A percentile compares a stretch with the other conserved stretches of the same genome.
These are phyloP conservation scores for Candida tetrigidarum DNA, from an alignment of 1,139 yeast genomes.

Conservation along the genomic window DNA sequence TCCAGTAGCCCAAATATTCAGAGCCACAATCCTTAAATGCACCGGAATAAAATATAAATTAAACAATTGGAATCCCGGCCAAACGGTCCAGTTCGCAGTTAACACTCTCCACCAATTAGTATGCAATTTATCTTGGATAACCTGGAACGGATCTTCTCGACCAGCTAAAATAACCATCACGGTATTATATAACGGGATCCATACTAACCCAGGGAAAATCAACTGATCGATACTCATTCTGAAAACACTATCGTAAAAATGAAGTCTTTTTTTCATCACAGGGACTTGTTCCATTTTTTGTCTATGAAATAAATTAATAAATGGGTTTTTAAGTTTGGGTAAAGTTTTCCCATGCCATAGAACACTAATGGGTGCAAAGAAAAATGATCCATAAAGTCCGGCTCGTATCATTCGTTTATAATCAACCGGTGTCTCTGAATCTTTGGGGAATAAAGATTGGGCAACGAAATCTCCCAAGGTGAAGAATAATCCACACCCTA, in stretches of 20 bases:
- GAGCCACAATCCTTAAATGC: constrained; percentile 42
- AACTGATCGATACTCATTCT: constrained; percentile 44
- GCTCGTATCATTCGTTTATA: constrained; percentile 63
- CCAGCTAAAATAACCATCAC: constrained; percentile 44
- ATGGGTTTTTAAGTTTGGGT: constrained; percentile 52
- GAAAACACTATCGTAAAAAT: constrained; percentile 39
- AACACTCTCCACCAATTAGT: constrained; percentile 50
- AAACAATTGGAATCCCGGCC: constrained; percentile 48
- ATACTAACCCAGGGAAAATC: constrained; percentile 36
- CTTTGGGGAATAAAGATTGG: constrained; percentile 54
- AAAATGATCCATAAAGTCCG: constrained; percentile 69
- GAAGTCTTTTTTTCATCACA: constrained; percentile 19
- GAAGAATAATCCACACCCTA: constrained; percentile 63
- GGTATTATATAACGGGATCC: constrained; percentile 51
- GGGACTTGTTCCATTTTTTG: constrained; percentile 14
- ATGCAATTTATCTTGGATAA: constrained; percentile 36
- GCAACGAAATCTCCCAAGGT: constrained; percentile 80
- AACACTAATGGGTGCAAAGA: constrained; percentile 79
- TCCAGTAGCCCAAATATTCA: constrained; percentile 47
- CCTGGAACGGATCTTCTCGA: constrained; percentile 39
- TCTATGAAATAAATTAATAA: constrained; percentile 21
- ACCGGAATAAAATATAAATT: constrained; percentile 45
- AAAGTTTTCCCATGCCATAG: constrained; percentile 66
- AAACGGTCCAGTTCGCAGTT: constrained; percentile 46
- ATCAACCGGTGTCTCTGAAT: background rate